These are phyloP conservation scores for Cunninghamia lanceolata DNA, from an alignment of 75 land plant genomes.

Conservation along the genomic window DNA sequence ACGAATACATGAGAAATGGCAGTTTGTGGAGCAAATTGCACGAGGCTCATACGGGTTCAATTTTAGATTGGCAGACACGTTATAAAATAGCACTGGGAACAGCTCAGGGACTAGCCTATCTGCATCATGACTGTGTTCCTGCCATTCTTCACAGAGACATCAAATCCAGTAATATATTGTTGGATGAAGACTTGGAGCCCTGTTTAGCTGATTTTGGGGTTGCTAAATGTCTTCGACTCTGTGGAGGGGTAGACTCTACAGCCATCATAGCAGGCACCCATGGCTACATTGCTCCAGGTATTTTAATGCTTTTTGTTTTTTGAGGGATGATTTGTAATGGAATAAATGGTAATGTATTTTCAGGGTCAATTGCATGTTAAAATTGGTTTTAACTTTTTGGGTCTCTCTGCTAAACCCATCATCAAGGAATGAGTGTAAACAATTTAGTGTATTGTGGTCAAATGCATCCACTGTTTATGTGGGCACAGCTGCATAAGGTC, in stretches of 20 bases:
- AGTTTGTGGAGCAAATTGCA: no score
- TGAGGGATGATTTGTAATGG: no score
- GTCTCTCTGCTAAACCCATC: no score
- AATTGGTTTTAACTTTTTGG: no score
- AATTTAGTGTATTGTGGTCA: no score
- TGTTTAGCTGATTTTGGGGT: constrained; percentile 82
- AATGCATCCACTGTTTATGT: no score
- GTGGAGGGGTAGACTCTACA: constrained; percentile 51
- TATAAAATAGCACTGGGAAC: constrained; percentile 76
- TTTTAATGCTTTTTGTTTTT: neutral
- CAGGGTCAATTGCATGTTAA: no score
- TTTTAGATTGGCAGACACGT: constrained; percentile 1
- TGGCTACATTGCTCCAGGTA: constrained; percentile 53
- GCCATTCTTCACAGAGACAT: constrained; percentile 82
- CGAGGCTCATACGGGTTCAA: no score
- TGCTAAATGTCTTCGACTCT: constrained; percentile 73
- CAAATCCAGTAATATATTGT: constrained; percentile 75
- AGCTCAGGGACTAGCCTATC: constrained; percentile 76
- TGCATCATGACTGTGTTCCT: constrained; percentile 71
- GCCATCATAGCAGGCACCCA: constrained; percentile 63
- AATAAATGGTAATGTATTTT: no score
- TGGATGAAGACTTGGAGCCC: constrained; percentile 61
- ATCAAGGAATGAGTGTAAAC: no score
- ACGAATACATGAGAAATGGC: constrained; percentile 78
- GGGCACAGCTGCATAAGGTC: no score